These are phyloP conservation scores for Odonthalia washingtoniensis DNA, from an alignment of 31 red algal genomes.

Conservation along the genomic window DNA sequence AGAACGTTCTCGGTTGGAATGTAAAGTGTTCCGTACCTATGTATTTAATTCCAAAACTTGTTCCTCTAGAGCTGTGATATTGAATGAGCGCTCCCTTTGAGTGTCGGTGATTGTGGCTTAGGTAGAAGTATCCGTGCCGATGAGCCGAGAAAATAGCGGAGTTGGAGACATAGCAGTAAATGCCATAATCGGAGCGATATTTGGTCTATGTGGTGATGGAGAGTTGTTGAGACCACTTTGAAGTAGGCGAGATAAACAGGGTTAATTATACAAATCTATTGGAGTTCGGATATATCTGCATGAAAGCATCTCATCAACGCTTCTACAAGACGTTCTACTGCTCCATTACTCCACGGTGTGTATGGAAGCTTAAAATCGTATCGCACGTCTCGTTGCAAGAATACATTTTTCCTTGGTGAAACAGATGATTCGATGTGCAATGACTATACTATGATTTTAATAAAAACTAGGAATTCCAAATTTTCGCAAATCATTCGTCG, in stretches of 20 bases:
- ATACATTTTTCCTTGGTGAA: too few relatives aligned
- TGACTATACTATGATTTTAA: too few relatives aligned
- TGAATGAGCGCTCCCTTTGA: neutral
- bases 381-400: too few relatives aligned
- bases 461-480: too few relatives aligned
- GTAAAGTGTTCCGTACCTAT: neutral
- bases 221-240: constrained; percentile 20
- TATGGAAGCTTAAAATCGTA: constrained; percentile 42
- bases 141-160: constrained; percentile 2
- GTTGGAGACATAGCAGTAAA: constrained; percentile 18
- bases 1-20: neutral
- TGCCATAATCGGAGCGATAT: constrained; percentile 15
- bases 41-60: neutral
- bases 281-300: too few relatives aligned
- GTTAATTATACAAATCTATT: neutral
- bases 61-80: neutral
- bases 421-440: too few relatives aligned
- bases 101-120: neutral
- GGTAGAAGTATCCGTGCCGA: neutral
- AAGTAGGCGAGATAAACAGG: neutral
- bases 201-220: neutral
- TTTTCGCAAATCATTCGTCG: too few relatives aligned
- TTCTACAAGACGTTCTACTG: neutral
- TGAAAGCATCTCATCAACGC: too few relatives aligned
- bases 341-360: constrained; percentile 4